Conservation (phyloP, 768 basidiomycete genomes). For the Tubosaeta brunneosetosa region DNA sequence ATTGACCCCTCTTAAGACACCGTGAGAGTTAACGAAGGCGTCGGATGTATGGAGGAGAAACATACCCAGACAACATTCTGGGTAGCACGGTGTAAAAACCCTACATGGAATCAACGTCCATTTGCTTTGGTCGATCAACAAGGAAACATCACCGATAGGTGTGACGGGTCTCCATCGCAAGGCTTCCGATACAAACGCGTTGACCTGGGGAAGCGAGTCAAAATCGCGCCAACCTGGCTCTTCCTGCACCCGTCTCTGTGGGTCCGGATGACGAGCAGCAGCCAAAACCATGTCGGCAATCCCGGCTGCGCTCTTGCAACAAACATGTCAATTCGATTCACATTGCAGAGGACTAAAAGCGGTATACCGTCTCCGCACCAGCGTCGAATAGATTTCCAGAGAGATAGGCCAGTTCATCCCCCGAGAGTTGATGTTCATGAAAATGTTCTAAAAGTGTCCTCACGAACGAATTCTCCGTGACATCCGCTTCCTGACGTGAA, state of each 20-base stretch:
- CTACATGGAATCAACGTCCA: neutral
- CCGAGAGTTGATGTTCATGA: slow-evolving; percentile 41
- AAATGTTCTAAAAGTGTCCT: slow-evolving; percentile 49
- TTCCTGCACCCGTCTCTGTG: slow-evolving; percentile 45
- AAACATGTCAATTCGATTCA: neutral
- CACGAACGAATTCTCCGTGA: slow-evolving; percentile 35
- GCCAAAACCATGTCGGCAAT: slow-evolving; percentile 50
- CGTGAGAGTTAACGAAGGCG: neutral
- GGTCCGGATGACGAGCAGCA: slow-evolving; percentile 47
- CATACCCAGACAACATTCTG: slow-evolving; percentile 57
- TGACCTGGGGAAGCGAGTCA: slow-evolving; percentile 30
- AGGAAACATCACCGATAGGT: slow-evolving; percentile 15
- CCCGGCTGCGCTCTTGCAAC: slow-evolving; percentile 39
- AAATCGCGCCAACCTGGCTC: slow-evolving; percentile 36
- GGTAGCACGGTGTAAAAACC: slow-evolving; percentile 58
- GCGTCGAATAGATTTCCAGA: slow-evolving; percentile 57
- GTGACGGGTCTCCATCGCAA: slow-evolving; percentile 34
- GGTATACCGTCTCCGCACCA: slow-evolving; percentile 45
- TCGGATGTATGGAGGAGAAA: neutral
- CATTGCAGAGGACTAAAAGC: neutral
- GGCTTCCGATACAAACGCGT: slow-evolving; percentile 33
- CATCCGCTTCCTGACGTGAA: slow-evolving; percentile 5
- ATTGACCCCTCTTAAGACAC: slow-evolving; percentile 13
- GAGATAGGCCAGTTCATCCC: slow-evolving; percentile 52
- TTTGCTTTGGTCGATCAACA: neutral